Evolutionary conservation across 768 basidiomycete genomes (phyloP).

Genomic region (Psilocybe cubensis): DNA sequence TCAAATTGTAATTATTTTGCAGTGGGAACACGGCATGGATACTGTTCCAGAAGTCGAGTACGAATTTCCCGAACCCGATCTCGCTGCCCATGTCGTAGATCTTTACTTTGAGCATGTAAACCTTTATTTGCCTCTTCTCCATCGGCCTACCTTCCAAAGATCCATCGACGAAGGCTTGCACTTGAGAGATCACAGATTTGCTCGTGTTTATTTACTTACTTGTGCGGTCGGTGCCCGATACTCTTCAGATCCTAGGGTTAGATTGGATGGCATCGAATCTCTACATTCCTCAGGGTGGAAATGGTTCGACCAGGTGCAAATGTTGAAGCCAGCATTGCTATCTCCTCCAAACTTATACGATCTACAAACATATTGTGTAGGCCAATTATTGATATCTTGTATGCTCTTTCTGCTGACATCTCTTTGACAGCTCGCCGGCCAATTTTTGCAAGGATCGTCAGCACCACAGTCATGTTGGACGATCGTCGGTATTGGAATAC

Average conservation of each 20-base stretch:
- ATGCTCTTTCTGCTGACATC: neutral
- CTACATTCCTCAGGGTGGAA: constrained; percentile 62
- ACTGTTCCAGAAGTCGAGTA: constrained; percentile 27
- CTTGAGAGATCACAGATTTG: constrained; percentile 53
- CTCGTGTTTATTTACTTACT: constrained; percentile 62
- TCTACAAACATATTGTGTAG: constrained; percentile 66
- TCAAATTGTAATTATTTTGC: neutral
- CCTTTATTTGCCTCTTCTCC: constrained; percentile 67
- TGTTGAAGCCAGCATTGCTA: constrained; percentile 65
- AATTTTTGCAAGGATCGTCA: constrained; percentile 59
- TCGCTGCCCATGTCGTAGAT: constrained; percentile 56
- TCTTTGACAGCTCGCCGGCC: constrained; percentile 47
- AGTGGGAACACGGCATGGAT: constrained; percentile 41
- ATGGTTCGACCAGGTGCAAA: constrained; percentile 72
- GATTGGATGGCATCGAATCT: constrained; percentile 39
- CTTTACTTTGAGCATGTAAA: constrained; percentile 68
- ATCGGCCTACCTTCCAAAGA: constrained; percentile 68
- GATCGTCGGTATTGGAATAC: constrained; percentile 70
- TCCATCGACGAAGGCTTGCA: constrained; percentile 53
- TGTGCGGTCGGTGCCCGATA: constrained; percentile 71
- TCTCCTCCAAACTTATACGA: constrained; percentile 72
- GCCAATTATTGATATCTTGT: constrained; percentile 22
- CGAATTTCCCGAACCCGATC: constrained; percentile 52
- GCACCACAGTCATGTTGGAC: constrained; percentile 73
- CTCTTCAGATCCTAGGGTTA: constrained; percentile 59